Evolutionary conservation across 805 yeast genomes (phyloP), one percentile per base, ranked within the genome.

Genomic region (Lipomyces sp.): DNA sequence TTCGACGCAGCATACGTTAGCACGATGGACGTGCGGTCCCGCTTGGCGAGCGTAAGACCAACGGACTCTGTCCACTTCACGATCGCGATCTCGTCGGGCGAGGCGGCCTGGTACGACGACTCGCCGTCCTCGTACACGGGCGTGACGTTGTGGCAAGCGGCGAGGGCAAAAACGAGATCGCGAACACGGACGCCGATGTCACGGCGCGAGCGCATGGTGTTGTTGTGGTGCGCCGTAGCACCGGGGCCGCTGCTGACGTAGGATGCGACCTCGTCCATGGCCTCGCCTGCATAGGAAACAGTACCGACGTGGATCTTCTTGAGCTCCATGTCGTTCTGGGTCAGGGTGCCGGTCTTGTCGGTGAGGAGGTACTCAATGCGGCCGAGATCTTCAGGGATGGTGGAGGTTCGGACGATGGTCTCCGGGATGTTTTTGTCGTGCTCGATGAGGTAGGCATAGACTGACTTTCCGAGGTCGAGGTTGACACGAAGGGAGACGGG

Each of bases 31-130:
- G 77, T 77, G 51, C 98, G 79, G 66, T 93, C 98, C 62, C 99
- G 80, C 62, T 80, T 83, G 53, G 80, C 75, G 39, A 93, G 74
- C 6, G 89, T 79, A 32, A 93, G 72, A 0, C 98, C 99, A 28
- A 90, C 91, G 2, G 73, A 66, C 57, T 88, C 95, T 0, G 96
- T 86, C 70, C 88, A 93, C 63, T 84, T 84, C 18, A 93, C 98
- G 57, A 93, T 93, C 26, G 99, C 98, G 60, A 93, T 82, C 66
- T 93, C 99, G 72, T 93, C 99, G 0, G 99, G 99, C 0, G 97
- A 90, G 0, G 98, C 97, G 0, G 98, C 98, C 69, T 93, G 99
- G 66, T 90, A 93, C 1, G 88, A 78, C 14, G 82, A 66, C 51
- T 74, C 81, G 24, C 86, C 88, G 57, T 83, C 86, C 50, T 84